Evolutionary conservation across 257 asterid genomes (phyloP).

Genomic region (Plantago major): DNA sequence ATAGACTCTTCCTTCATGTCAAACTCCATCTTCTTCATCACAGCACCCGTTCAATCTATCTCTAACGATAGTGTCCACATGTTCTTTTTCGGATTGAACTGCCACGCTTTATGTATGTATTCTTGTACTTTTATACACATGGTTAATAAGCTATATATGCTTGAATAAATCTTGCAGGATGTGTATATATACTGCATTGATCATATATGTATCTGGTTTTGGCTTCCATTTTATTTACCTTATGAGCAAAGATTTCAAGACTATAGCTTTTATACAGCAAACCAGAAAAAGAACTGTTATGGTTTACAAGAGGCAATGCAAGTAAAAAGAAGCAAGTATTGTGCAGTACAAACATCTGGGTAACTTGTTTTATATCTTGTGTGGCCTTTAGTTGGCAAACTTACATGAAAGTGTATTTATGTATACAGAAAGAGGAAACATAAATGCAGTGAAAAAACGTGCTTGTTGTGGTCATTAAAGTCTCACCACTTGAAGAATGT

Average conservation of each 20-base stretch:
- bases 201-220: background rate
- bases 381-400: no score
- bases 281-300: background rate
- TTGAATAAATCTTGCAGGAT: no score
- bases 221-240: background rate
- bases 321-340: background rate
- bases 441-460: no score
- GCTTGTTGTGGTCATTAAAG: no score
- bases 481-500: no score
- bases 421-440: no score
- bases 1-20: slow-evolving; percentile 32
- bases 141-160: no score
- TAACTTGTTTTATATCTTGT: no score
- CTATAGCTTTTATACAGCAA: background rate
- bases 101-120: background rate
- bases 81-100: background rate
- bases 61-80: no score
- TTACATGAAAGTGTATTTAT: no score
- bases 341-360: background rate
- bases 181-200: background rate
- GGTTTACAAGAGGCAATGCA: background rate
- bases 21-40: slow-evolving; percentile 20
- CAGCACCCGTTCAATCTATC: background rate
- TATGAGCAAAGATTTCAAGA: background rate
- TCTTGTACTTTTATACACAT: background rate